Evolutionary conservation across 805 yeast species (phyloP).

Genomic region (Myxozyma kluyveri): DNA sequence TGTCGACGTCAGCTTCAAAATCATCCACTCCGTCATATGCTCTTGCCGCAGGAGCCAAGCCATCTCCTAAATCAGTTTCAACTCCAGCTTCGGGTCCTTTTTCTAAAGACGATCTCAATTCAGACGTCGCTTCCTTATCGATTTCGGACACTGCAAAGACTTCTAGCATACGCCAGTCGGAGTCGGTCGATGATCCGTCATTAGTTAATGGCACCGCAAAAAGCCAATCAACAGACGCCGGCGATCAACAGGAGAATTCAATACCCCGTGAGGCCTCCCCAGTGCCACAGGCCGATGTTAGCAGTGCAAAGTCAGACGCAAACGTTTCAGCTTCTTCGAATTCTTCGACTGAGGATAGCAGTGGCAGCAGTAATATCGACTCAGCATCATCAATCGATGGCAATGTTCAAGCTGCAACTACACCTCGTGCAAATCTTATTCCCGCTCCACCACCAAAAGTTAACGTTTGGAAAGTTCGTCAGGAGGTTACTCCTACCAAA

Average conservation of each 20-base stretch:
- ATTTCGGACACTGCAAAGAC: background rate
- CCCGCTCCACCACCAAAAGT: conserved; percentile 67
- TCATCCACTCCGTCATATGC: conserved; percentile 27
- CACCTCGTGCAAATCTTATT: conserved; percentile 41
- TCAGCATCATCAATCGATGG: conserved; percentile 18
- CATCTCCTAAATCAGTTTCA: conserved; percentile 30
- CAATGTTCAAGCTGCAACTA: conserved; percentile 26
- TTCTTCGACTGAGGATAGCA: conserved; percentile 11
- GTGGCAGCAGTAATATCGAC: conserved; percentile 16
- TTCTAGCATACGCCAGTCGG: background rate
- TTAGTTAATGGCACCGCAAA: no score
- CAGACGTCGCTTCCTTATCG: conserved; percentile 38
- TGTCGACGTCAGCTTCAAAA: conserved; percentile 17
- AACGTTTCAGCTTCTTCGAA: background rate
- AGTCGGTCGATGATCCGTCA: background rate
- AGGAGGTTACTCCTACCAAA: conserved; percentile 11
- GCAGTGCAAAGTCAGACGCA: no score
- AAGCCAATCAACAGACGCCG: background rate
- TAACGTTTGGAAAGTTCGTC: conserved; percentile 56
- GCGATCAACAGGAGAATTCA: background rate
- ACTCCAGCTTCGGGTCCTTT: conserved; percentile 32
- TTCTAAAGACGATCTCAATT: conserved; percentile 44
- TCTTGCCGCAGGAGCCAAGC: conserved; percentile 31
- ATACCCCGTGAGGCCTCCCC: background rate
- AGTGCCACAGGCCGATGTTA: no score